Conservation (phyloP, 2,329 filamentous ascomycete species). For the Periconia sp. region DNA sequence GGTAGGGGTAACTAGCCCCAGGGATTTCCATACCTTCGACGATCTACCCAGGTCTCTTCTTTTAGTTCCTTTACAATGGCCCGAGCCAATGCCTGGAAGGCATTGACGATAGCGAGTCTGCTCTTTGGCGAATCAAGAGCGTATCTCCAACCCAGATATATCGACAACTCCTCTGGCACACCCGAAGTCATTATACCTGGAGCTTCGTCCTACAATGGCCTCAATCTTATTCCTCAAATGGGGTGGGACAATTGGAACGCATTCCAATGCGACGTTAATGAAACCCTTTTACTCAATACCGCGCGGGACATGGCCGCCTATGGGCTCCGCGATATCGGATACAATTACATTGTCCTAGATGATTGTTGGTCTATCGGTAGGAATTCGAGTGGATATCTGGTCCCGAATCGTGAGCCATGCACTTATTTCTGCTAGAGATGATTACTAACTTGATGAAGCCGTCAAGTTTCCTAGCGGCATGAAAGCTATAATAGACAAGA, state of each 20-base stretch:
- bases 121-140: conserved; percentile 14
- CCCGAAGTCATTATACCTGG: conserved; percentile 23
- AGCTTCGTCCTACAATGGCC: conserved; percentile 38
- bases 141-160: conserved; percentile 17
- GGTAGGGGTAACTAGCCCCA: background rate
- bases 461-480: conserved; percentile 68
- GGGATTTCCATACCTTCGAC: background rate
- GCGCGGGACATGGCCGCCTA: conserved; percentile 28
- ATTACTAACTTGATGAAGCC: conserved; percentile 36
- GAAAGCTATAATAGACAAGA: conserved; percentile 54
- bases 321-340: conserved; percentile 36
- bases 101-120: conserved; percentile 6
- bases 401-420: conserved; percentile 7
- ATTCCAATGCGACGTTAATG: conserved; percentile 48
- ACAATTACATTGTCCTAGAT: conserved; percentile 63
- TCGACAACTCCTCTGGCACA: conserved; percentile 19
- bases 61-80: conserved; percentile 11
- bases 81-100: conserved; percentile 1
- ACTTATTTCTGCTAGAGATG: background rate
- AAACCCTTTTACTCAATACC: conserved; percentile 32
- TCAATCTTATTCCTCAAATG: conserved; percentile 46
- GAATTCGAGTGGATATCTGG: conserved; percentile 47
- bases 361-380: conserved; percentile 64
- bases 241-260: conserved; percentile 45
- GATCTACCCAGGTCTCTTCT: background rate